Conservation (phyloP, 2,329 filamentous ascomycete species). For the Acrocalymma vagum region DNA sequence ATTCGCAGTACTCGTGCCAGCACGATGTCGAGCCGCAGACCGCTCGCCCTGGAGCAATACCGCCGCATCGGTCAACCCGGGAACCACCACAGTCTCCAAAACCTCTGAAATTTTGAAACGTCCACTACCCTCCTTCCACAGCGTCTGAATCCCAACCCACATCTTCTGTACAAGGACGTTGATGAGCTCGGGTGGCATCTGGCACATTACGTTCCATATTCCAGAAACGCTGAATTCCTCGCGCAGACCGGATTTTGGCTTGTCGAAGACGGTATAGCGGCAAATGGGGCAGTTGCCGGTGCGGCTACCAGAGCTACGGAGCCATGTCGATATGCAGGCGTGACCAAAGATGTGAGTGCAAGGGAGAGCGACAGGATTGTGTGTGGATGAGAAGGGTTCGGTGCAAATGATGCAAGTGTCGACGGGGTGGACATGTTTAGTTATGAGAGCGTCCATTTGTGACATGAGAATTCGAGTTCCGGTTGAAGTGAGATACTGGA, state of each 20-base stretch:
- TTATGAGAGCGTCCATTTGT: conserved; percentile 40
- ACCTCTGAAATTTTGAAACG: conserved; percentile 28
- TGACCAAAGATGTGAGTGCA: conserved; percentile 44
- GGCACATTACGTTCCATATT: conserved; percentile 36
- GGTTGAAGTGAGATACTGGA: too few species aligned
- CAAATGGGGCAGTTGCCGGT: conserved; percentile 37
- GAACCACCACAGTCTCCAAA: conserved; percentile 28
- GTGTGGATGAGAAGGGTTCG: conserved; percentile 29
- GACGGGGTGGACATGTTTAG: conserved; percentile 32
- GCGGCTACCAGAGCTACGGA: conserved; percentile 30
- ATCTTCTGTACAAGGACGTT: conserved; percentile 26
- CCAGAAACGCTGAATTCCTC: conserved; percentile 25
- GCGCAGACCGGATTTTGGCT: conserved; percentile 5
- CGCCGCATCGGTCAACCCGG: conserved; percentile 24
- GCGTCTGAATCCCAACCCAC: conserved; percentile 26
- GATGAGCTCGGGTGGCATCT: conserved; percentile 26
- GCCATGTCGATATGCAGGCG: conserved; percentile 37
- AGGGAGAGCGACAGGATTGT: conserved; percentile 37
- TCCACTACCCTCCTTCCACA: conserved; percentile 27
- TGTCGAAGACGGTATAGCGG: conserved; percentile 27
- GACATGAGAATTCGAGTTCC: too few species aligned
- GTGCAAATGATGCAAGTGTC: conserved; percentile 38
- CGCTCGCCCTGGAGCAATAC: too few species aligned
- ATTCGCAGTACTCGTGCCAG: neutral
- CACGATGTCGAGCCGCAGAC: too few species aligned